Percentiles rank a stretch among this genome's conserved stretches.
These are phyloP conservation scores for Cutaneotrichosporon cutaneum DNA, from an alignment of 1,284 basidiomycete genomes.

Conservation along the genomic window DNA sequence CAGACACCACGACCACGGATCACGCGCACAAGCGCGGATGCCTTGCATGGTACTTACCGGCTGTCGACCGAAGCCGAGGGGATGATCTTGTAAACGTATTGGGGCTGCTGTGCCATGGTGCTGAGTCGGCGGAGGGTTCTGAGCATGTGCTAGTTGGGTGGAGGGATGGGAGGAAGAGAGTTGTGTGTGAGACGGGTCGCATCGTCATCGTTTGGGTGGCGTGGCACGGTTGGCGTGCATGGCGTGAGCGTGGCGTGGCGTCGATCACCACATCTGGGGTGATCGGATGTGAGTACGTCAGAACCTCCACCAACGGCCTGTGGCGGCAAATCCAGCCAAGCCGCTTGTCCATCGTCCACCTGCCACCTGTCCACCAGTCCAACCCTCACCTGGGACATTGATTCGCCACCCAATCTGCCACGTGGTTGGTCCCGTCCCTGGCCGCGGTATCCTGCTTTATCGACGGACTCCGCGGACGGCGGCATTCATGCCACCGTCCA, in stretches of 20 bases:
- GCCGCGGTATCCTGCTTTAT: not conserved
- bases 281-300: no score
- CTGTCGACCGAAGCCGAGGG: constrained; percentile 46
- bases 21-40: not conserved
- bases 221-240: no score
- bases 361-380: no score
- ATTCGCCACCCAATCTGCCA: no score
- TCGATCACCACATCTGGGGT: no score
- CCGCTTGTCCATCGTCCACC: no score
- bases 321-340: no score
- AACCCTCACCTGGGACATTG: no score
- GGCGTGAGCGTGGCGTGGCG: not conserved
- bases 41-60: constrained; percentile 30
- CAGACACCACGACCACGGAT: not conserved
- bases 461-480: not conserved
- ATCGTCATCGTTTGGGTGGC: not conserved
- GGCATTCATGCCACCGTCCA: not conserved
- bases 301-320: not conserved
- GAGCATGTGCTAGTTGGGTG: constrained; percentile 13
- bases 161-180: not conserved
- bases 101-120: constrained; percentile 30
- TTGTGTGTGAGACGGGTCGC: not conserved
- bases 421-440: not conserved
- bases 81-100: constrained; percentile 51
- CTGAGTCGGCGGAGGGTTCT: constrained; percentile 10